phyloP scores from a whole-genome alignment of 2,329 filamentous ascomycete genomes.

The Diatrype stigma region DNA sequence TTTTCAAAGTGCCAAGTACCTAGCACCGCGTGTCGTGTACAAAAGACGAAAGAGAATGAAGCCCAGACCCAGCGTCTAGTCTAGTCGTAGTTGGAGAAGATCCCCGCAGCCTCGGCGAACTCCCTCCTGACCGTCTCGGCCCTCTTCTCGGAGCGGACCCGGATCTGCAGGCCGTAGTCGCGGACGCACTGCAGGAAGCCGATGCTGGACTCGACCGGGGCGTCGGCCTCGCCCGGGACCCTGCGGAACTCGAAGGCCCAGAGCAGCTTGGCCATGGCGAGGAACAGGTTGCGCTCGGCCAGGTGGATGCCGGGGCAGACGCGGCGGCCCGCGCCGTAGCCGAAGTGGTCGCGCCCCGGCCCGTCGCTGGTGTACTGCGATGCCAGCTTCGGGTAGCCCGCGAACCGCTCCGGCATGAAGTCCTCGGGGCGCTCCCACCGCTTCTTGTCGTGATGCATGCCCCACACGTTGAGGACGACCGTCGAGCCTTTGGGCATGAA shows the following conservation, averaged over 20 bases:
- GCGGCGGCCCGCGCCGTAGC: constrained; percentile 41
- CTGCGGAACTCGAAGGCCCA: constrained; percentile 36
- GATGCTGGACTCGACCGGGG: constrained; percentile 8
- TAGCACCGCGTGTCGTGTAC: too few relatives aligned
- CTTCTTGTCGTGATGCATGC: constrained; percentile 28
- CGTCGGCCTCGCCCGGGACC: not conserved
- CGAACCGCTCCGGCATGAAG: constrained; percentile 27
- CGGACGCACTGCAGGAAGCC: constrained; percentile 11
- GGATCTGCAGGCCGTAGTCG: constrained; percentile 6
- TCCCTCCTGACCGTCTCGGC: constrained; percentile 6
- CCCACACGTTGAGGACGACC: constrained; percentile 32
- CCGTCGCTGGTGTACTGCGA: constrained; percentile 28
- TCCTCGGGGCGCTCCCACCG: constrained; percentile 20
- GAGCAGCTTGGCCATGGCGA: too few relatives aligned
- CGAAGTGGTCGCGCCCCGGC: constrained; percentile 37
- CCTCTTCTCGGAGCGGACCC: constrained; percentile 7
- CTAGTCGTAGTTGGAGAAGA: not conserved
- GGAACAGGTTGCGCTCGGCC: constrained; percentile 27
- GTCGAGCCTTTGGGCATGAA: constrained; percentile 35
- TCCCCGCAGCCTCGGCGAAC: not conserved
- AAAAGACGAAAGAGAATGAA: too few relatives aligned
- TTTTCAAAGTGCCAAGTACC: too few relatives aligned
- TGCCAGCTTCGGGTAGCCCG: constrained; percentile 27
- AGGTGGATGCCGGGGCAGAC: constrained; percentile 44
- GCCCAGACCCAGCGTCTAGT: too few relatives aligned